Evolutionary conservation across 371 early-diverging fungal species (phyloP).

Genomic region (Umbelopsis sp.): DNA sequence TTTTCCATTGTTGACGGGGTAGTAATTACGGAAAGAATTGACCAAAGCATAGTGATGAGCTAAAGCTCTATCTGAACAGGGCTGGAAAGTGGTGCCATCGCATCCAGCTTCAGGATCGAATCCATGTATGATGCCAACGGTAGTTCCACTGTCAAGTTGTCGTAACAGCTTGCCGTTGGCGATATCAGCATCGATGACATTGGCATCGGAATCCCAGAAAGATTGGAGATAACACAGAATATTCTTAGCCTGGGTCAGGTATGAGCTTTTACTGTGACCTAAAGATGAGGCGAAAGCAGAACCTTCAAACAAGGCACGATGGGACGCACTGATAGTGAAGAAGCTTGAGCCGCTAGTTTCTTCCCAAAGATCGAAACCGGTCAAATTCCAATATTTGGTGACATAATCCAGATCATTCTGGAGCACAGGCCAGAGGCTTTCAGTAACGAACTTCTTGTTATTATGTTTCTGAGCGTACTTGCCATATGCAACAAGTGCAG

Average conservation of each 20-base stretch:
- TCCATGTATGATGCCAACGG: conserved; percentile 1
- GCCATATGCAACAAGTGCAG: conserved; percentile 7
- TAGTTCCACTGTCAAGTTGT: neutral
- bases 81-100: conserved; percentile 9
- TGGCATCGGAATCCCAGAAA: neutral
- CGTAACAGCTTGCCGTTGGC: neutral
- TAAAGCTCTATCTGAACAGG: conserved; percentile 10
- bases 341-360: conserved; percentile 4
- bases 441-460: conserved; percentile 1
- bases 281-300: neutral
- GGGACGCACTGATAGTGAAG: conserved; percentile 7
- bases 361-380: conserved; percentile 18
- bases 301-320: conserved; percentile 1
- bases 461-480: conserved; percentile 2
- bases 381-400: conserved; percentile 1
- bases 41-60: conserved; percentile 8
- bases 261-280: neutral
- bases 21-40: neutral
- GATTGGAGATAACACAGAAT: conserved; percentile 1
- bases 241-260: neutral
- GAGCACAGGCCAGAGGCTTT: neutral
- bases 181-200: conserved; percentile 3
- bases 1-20: conserved; percentile 10
- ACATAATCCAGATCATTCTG: conserved; percentile 10
- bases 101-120: conserved; percentile 7